phyloP scores from a whole-genome alignment of 768 basidiomycete species.

The Mycena galopus region DNA sequence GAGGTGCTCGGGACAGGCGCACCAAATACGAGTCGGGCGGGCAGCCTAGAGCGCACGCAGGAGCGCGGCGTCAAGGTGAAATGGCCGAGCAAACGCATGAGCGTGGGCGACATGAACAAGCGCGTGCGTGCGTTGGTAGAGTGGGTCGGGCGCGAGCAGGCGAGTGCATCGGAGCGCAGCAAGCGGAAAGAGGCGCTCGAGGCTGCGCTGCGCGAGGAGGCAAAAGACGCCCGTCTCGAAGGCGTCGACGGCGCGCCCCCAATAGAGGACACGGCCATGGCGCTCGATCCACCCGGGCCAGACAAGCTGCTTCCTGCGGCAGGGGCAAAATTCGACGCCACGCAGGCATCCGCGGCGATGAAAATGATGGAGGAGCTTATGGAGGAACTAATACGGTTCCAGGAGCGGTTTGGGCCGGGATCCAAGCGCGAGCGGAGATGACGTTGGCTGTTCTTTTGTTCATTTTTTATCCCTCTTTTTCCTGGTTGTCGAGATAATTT shows the following conservation, averaged over 20 bases:
- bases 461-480: not conserved
- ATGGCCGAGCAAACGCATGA: conserved; percentile 95
- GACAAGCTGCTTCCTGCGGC: conserved; percentile 18
- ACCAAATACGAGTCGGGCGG: conserved; percentile 55
- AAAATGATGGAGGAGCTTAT: conserved; percentile 92
- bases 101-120: conserved; percentile 98
- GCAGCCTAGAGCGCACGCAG: conserved; percentile 70
- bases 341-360: conserved; percentile 63
- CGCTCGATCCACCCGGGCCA: conserved; percentile 42
- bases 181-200: conserved; percentile 78
- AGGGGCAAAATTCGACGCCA: conserved; percentile 37
- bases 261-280: conserved; percentile 48
- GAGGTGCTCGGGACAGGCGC: conserved; percentile 66
- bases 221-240: conserved; percentile 20
- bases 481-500: not conserved
- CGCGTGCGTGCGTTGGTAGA: conserved; percentile 91
- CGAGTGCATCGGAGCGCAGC: conserved; percentile 76
- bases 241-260: conserved; percentile 17
- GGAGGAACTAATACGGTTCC: conserved; percentile 89
- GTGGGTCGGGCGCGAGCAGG: conserved; percentile 93
- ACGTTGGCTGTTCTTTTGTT: not conserved
- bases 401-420: conserved; percentile 61
- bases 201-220: conserved; percentile 60
- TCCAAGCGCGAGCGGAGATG: conserved; percentile 30
- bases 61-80: conserved; percentile 90